phyloP scores from a whole-genome alignment of 202 grass and related monocot genomes.

The Hordeum pubiflorum region DNA sequence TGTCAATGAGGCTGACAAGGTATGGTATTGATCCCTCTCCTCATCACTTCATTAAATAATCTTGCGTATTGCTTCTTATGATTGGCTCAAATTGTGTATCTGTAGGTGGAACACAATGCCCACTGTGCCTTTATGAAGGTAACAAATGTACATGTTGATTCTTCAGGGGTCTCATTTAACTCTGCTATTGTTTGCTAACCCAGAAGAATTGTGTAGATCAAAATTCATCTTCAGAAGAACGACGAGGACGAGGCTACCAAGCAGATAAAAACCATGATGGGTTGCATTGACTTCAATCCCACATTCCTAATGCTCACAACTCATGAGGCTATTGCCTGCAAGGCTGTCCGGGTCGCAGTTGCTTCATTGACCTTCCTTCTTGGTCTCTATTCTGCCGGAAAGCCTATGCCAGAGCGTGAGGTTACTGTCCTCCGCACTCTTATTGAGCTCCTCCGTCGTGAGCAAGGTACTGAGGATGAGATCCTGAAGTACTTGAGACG shows the following conservation, averaged over 20 bases:
- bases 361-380: slow-evolving; percentile 59
- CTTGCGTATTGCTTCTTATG: slow-evolving; percentile 25
- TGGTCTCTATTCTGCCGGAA: slow-evolving; percentile 58
- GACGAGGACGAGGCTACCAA: slow-evolving; percentile 69
- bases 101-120: slow-evolving; percentile 75
- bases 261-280: slow-evolving; percentile 63
- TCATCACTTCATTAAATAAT: slow-evolving; percentile 5
- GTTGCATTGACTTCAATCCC: slow-evolving; percentile 71
- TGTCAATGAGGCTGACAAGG: slow-evolving; percentile 72
- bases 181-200: slow-evolving; percentile 37
- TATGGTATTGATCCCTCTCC: slow-evolving; percentile 40
- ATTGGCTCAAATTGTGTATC: slow-evolving; percentile 21
- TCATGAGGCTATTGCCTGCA: slow-evolving; percentile 76
- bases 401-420: slow-evolving; percentile 67
- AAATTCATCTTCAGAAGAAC: slow-evolving; percentile 76
- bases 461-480: slow-evolving; percentile 55
- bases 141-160: slow-evolving; percentile 10
- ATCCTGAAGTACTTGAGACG: slow-evolving; percentile 70
- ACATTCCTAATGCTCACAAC: slow-evolving; percentile 58
- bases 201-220: slow-evolving; percentile 48
- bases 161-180: slow-evolving; percentile 4
- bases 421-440: slow-evolving; percentile 68
- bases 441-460: slow-evolving; percentile 53
- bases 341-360: slow-evolving; percentile 50
- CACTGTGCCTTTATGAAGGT: slow-evolving; percentile 86